phyloP scores from a whole-genome alignment of 2,329 filamentous ascomycete genomes.

The Aureobasidium sp. region DNA sequence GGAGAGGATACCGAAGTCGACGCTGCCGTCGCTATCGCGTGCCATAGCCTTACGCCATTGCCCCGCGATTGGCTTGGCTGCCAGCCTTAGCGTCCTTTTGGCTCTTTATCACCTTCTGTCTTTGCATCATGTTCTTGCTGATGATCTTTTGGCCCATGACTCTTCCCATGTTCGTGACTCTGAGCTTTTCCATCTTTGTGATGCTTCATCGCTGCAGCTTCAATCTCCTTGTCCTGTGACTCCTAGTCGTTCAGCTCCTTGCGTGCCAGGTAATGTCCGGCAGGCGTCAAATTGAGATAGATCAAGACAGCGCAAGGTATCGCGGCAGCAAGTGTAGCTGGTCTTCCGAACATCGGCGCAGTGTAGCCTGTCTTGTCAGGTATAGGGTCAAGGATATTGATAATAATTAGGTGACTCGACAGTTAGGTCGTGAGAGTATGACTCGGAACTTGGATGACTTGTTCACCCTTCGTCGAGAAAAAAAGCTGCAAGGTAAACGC shows the following conservation, averaged over 20 bases:
- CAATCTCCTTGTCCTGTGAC: not conserved
- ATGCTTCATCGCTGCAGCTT: not conserved
- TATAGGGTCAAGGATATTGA: not conserved
- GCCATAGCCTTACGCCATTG: not conserved
- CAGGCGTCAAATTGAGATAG: slow-evolving; percentile 5
- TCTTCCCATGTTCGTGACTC: not conserved
- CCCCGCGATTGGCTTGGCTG: slow-evolving; percentile 8
- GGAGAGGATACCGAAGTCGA: not conserved
- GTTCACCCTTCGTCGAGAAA: not conserved
- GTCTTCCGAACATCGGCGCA: not conserved
- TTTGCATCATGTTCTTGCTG: not conserved
- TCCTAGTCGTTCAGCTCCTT: not conserved
- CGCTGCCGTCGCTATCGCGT: slow-evolving; percentile 1
- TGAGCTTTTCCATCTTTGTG: not conserved
- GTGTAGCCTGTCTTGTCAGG: not conserved
- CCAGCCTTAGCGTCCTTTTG: not conserved
- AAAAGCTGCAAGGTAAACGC: not conserved
- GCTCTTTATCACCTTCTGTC: not conserved
- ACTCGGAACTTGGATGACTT: not conserved
- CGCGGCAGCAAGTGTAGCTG: not conserved
- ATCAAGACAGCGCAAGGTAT: slow-evolving; percentile 4
- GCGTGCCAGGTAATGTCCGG: not conserved
- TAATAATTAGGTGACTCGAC: not conserved
- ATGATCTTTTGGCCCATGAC: not conserved
- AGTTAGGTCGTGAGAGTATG: too few species aligned